These are phyloP conservation scores for Solanum dulcamara DNA, from an alignment of 257 asterid species.

Conservation along the genomic window DNA sequence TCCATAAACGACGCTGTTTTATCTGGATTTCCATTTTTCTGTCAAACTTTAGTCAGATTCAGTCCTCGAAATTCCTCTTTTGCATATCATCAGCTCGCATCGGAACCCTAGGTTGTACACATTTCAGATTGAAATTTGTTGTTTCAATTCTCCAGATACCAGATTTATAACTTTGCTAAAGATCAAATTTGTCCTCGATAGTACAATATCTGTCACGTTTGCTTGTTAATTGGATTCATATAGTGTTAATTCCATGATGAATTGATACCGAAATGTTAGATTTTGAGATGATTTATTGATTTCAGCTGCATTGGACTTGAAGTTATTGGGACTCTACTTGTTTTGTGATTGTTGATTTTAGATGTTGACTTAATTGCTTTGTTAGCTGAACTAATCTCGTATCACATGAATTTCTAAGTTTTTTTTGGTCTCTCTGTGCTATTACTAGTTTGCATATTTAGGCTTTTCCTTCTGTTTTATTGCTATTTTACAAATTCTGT, in stretches of 20 bases:
- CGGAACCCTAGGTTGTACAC: conserved; percentile 45
- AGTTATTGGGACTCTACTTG: neutral
- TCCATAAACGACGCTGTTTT: conserved; percentile 7
- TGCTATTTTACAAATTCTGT: neutral
- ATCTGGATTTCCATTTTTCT: conserved; percentile 1
- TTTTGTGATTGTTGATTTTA: neutral
- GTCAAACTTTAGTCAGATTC: conserved; percentile 1
- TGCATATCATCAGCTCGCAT: conserved; percentile 7
- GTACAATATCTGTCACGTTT: neutral
- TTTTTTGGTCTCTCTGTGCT: neutral
- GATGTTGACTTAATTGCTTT: neutral
- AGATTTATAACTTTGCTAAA: neutral
- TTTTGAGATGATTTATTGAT: neutral
- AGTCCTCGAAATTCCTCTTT: neutral
- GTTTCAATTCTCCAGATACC: neutral
- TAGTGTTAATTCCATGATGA: neutral
- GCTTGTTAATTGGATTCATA: neutral
- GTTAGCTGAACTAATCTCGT: neutral
- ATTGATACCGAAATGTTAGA: neutral
- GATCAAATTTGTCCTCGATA: neutral
- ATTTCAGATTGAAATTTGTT: neutral
- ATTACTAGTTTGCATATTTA: neutral
- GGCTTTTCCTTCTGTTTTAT: neutral
- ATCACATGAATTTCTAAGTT: neutral
- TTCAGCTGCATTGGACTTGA: neutral